These are phyloP conservation scores for Mortierella sp. DNA, from an alignment of 371 early-diverging fungal species.

Conservation along the genomic window DNA sequence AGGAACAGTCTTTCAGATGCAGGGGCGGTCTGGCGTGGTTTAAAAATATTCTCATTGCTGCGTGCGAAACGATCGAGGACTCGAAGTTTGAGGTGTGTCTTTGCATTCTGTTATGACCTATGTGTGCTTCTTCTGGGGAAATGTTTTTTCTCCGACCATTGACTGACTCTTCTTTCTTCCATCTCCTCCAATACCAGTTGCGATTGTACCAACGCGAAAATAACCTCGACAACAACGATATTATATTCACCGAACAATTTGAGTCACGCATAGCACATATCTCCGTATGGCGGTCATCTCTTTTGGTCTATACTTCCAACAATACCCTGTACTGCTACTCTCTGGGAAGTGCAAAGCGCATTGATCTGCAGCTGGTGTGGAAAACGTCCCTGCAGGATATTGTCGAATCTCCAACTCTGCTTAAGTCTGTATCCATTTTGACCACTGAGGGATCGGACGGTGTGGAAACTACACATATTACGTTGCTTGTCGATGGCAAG, in stretches of 20 bases:
- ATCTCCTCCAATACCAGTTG: constrained; percentile 59
- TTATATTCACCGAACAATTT: constrained; percentile 66
- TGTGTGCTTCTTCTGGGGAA: neutral
- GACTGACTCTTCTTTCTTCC: neutral
- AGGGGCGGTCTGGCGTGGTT: constrained; percentile 87
- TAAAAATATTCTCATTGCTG: constrained; percentile 75
- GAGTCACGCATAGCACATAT: constrained; percentile 46
- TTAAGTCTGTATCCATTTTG: constrained; percentile 45
- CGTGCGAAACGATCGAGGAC: constrained; percentile 61
- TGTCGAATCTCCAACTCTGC: constrained; percentile 55
- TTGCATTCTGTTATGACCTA: neutral
- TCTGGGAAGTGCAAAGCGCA: constrained; percentile 47
- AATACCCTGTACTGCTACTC: constrained; percentile 71
- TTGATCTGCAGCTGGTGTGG: constrained; percentile 65
- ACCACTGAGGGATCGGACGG: constrained; percentile 36
- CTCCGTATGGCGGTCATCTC: constrained; percentile 66
- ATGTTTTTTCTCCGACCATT: neutral
- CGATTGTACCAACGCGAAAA: constrained; percentile 82
- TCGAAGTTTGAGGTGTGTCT: constrained; percentile 70
- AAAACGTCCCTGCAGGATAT: constrained; percentile 78
- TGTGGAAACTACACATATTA: constrained; percentile 32
- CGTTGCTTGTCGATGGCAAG: constrained; percentile 48
- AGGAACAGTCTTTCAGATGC: constrained; percentile 81
- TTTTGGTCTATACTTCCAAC: constrained; percentile 75
- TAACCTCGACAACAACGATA: constrained; percentile 74